Conservation (phyloP, 176 grass and related monocot species). For the Oryza coarctata region DNA sequence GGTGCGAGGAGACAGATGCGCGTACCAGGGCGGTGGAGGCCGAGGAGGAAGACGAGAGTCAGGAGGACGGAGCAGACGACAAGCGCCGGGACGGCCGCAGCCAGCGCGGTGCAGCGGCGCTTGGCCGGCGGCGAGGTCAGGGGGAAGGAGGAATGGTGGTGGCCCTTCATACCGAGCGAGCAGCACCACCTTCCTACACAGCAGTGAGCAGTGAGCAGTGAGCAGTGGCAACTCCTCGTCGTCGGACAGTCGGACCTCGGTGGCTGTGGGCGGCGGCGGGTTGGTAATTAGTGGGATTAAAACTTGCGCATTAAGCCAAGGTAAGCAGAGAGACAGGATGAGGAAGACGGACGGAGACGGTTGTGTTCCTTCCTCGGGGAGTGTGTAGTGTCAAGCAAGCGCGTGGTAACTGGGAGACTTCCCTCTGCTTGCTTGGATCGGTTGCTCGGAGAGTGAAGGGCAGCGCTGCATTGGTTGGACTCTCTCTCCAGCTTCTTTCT, state of each 20-base stretch:
- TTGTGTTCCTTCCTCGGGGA: neutral
- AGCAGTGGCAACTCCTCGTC: neutral
- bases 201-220: neutral
- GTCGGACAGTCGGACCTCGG: neutral
- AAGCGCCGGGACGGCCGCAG: conserved; percentile 56
- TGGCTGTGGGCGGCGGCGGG: neutral
- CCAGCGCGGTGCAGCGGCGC: conserved; percentile 57
- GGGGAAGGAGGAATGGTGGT: conserved; percentile 33
- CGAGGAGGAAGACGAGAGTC: conserved; percentile 68
- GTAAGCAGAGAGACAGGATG: too few species aligned
- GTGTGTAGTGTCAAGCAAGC: neutral
- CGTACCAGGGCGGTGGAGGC: conserved; percentile 60
- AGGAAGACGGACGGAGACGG: neutral
- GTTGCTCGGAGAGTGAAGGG: neutral
- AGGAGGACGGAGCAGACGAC: conserved; percentile 75
- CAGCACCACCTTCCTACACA: too few species aligned
- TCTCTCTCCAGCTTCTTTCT: neutral
- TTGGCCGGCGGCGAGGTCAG: conserved; percentile 35
- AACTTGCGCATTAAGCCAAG: neutral
- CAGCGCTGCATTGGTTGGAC: too few species aligned
- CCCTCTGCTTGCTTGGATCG: too few species aligned
- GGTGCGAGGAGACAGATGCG: too few species aligned
- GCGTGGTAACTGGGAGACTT: too few species aligned
- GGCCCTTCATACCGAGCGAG: conserved; percentile 42
- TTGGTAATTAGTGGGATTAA: neutral